Evolutionary conservation across 2,329 filamentous ascomycete species (phyloP), one percentile per base, ranked within the genome.

Genomic region (Chrysoporthe austroafricana): DNA sequence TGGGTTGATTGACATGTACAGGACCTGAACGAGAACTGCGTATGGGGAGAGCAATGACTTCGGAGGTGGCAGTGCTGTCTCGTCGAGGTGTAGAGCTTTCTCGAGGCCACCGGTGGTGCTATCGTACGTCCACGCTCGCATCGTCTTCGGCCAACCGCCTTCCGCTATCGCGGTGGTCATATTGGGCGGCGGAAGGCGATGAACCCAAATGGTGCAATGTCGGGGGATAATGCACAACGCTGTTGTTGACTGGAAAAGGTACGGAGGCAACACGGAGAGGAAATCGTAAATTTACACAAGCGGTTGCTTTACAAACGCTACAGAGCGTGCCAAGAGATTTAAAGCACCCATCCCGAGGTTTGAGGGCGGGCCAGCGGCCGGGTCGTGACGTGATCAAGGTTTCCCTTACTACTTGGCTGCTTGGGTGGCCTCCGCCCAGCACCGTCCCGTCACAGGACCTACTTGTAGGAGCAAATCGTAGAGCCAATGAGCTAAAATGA

Each of bases 61-160:
- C 44, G 77, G 74, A 1, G 85, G 82, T 13, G 81, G 73, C 3
- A 82, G 75, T 4, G 82, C 79, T 13, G 77, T 73, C 1, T 78
- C 71, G 70, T 80, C 77, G 36, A 87, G 79, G 9, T 78, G 76
- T 43, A 90, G 79, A 71, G 85, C 84, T 36, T 85, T 84, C 67
- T 88, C 85, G 2, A 90, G 76, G 48, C 81, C 82, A 43, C 78
- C 79, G 2, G 74, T 69, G 4, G 82, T 78, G 69, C 73, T 76
- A 63, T 73, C 78, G 78, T 85, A 90, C 64, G 85, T 81, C 86
- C 87, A 90, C 66, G 86, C 85, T 72, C 81, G 82, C 85, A 89
- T 90, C 21, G 77, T 73, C 16, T 56, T 57, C 21, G 68, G 67
- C 67, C 67, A 69, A 16, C 14, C 50, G 6, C 48, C 58, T 52